These are phyloP conservation scores for Ogataea dorogensis DNA, from an alignment of 805 yeast genomes.

Conservation along the genomic window DNA sequence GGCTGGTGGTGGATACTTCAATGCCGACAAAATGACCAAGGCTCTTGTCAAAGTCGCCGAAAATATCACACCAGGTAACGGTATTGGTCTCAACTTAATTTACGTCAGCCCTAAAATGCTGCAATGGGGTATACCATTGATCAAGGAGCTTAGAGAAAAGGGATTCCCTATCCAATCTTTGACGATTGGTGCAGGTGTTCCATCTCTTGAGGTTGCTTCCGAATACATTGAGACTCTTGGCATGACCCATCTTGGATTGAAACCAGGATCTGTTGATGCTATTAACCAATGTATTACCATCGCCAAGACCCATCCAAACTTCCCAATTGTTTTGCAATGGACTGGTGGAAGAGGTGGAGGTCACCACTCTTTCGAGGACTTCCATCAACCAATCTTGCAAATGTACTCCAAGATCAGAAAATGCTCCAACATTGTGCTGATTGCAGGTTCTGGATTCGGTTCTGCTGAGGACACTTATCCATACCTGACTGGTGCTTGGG, in stretches of 20 bases:
- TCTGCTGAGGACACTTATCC: constrained; percentile 96
- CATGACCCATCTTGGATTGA: constrained; percentile 89
- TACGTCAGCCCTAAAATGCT: constrained; percentile 97
- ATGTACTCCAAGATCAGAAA: constrained; percentile 95
- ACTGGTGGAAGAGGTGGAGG: constrained; percentile 99
- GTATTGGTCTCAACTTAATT: constrained; percentile 87
- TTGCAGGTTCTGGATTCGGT: constrained; percentile 99
- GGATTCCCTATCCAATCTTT: constrained; percentile 96
- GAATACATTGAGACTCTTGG: constrained; percentile 94
- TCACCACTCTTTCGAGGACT: constrained; percentile 98
- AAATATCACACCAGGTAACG: constrained; percentile 77
- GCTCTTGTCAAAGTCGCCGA: constrained; percentile 76
- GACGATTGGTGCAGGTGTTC: constrained; percentile 99
- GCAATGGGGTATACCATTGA: constrained; percentile 98
- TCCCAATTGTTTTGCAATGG: constrained; percentile 99
- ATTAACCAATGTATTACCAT: constrained; percentile 82
- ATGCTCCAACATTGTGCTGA: constrained; percentile 80
- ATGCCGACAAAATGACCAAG: constrained; percentile 61
- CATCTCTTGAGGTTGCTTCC: constrained; percentile 93
- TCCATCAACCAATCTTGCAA: constrained; percentile 95
- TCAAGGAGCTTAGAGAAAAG: constrained; percentile 79
- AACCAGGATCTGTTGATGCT: constrained; percentile 96
- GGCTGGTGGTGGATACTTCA: constrained; percentile 98
- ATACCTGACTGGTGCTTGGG: constrained; percentile 96
- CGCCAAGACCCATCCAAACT: constrained; percentile 91